Base-by-base conservation (phyloP, 1,139 yeast genomes). In the Sugiyamaella neomexicana region DNA sequence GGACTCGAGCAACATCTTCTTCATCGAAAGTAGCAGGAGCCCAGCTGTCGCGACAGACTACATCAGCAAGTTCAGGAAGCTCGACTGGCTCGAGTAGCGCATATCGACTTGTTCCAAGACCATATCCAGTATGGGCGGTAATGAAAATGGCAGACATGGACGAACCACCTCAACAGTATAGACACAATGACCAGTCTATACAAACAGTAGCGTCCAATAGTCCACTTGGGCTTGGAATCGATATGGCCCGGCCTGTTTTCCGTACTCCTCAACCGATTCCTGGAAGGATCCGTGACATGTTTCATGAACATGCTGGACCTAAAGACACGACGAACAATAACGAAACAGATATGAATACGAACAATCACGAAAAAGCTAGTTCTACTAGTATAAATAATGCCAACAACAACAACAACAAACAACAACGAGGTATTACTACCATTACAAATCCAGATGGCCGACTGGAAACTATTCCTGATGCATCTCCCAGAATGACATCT, bases 101-200 rank as follows among this genome's bases (percentile, higher is more conserved):
- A 5, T 59, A 59, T 39, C 57, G 50, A 12, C 53, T 59, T 16
- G 58, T 61, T 7, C 60, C 65, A 9, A 53, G 64, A 36, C 65
- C 66, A 1, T 48, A 56, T 17, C 66, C 66, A 8, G 63, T 59
- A 25, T 63, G 65, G 65, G 51, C 44, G 5, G 65, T 59, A 1
- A 50, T 54, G 41, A 55, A 52, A 10, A 39, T 34, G 17, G 27
- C 27, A 9, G 47, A 13, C 2, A 36, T 17, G 39, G 45, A 34
- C 34, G 27, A 20, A 16, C 38, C 15, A 34, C 38, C 5, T n/a
- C n/a, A n/a, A 7, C 38, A 2, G 16, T 7, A 3, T 10, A 7
- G 13, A 29, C 13, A 10, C 23, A 4, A 23, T 25, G 23, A 16
- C 38, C 1, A 34, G 29, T 5, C 34, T 12, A 12, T 27, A 13